Conservation (phyloP, 2,329 filamentous ascomycete genomes). For the Clonostachys chloroleuca region DNA sequence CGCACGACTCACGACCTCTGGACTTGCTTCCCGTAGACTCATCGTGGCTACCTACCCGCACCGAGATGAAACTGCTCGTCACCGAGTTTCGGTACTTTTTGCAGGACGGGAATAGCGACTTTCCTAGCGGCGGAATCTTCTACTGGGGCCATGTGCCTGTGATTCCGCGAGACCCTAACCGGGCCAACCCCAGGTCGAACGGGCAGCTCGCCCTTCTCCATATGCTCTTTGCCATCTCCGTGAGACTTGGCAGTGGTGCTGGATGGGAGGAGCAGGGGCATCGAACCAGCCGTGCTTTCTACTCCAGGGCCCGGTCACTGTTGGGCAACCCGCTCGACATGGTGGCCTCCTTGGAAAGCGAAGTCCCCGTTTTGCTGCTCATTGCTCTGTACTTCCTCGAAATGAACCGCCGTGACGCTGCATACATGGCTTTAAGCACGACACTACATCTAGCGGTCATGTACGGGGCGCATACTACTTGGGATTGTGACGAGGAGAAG, state of each 20-base stretch:
- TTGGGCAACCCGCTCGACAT: slow-evolving; percentile 42
- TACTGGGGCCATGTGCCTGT: slow-evolving; percentile 35
- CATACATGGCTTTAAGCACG: slow-evolving; percentile 39
- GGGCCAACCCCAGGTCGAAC: slow-evolving; percentile 19
- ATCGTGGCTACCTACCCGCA: slow-evolving; percentile 25
- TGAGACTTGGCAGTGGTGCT: not conserved
- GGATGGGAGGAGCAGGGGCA: not conserved
- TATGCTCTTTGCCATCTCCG: slow-evolving; percentile 9
- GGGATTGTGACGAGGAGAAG: slow-evolving; percentile 28
- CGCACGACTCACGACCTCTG: slow-evolving; percentile 37
- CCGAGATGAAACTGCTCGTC: slow-evolving; percentile 29
- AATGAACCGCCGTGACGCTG: slow-evolving; percentile 41
- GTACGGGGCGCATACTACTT: slow-evolving; percentile 32
- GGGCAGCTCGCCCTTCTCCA: slow-evolving; percentile 35
- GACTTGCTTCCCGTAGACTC: slow-evolving; percentile 29
- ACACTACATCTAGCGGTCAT: slow-evolving; percentile 43
- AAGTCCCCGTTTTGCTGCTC: slow-evolving; percentile 37
- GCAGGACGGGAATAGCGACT: slow-evolving; percentile 31
- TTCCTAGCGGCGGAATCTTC: slow-evolving; percentile 39
- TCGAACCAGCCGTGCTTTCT: slow-evolving; percentile 27
- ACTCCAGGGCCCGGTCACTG: slow-evolving; percentile 33
- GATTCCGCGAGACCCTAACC: slow-evolving; percentile 8
- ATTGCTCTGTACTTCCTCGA: slow-evolving; percentile 45
- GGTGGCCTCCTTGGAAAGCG: slow-evolving; percentile 27
- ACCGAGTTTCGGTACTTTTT: slow-evolving; percentile 34